Base-by-base conservation (phyloP, 805 yeast species). In the Metschnikowia kunwiensis region DNA sequence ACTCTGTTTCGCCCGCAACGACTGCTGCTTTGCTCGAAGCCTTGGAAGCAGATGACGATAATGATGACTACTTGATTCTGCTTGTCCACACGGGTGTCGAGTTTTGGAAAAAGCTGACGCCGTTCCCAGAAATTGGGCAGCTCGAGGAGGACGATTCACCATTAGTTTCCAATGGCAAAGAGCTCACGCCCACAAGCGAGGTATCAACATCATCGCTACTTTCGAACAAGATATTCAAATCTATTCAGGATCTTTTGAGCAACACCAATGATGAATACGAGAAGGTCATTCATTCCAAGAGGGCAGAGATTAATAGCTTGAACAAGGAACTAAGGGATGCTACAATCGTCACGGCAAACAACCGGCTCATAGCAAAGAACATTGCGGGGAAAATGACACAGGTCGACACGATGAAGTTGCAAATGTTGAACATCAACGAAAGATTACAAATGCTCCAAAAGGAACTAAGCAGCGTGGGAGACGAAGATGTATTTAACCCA, bases 321-420 rank as follows among this genome's bases (percentile, higher is more conserved):
- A 63, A 66, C 50, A 49, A 57, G 42, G 60, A 61, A 26, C 47
- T 68, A 15, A 63, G 63, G 27, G 68, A 68, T 35, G 53, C 71
- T 10, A 65, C 70, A 5, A 60, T 68, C 22, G 52, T 61, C 12
- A 68, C 74, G 2, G 70, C 72, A 16, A 68, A 68, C 43, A 68
- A 68, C 43, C 51, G 68, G 24, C 68, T 54, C 43, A 45, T 58
- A 17, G 53, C 62, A 16, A 64, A 57, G 38, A 61, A 63, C 35
- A 62, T 68, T 24, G 46, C 57, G 19, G 67, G 63, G 25, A 67
- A 64, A 42, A 53, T 68, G 27, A 39, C 60, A 3, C 46, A 53
- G 21, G 54, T 68, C 33, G 87, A 81, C 40, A 68, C 73, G 25
- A 65, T 84, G 37, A 78, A 68, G 47, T 45, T 68, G 29, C 72